Evolutionary conservation across 2,329 filamentous ascomycete species (phyloP).

Genomic region (Trichoderma lentiforme): DNA sequence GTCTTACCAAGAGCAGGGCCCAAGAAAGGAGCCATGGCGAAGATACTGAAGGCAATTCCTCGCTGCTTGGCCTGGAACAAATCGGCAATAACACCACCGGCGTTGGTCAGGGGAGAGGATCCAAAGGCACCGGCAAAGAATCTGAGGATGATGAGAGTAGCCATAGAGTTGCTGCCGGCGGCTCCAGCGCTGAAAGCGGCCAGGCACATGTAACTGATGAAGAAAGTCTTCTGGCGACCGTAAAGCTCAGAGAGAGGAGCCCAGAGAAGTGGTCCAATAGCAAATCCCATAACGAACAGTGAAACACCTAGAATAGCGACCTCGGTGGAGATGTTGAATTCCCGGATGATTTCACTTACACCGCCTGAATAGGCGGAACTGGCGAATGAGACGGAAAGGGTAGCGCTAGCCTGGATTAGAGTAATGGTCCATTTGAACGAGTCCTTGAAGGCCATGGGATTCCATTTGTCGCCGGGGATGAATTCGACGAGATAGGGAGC

Average conservation of each 20-base stretch:
- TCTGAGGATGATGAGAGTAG: constrained; percentile 62
- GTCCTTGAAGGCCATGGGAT: constrained; percentile 59
- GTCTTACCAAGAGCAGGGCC: constrained; percentile 52
- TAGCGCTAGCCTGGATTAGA: constrained; percentile 60
- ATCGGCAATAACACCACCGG: constrained; percentile 62
- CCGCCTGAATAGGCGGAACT: constrained; percentile 66
- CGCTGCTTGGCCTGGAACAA: constrained; percentile 55
- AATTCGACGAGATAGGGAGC: constrained; percentile 68
- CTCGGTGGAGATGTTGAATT: constrained; percentile 51
- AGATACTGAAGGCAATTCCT: constrained; percentile 57
- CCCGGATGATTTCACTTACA: constrained; percentile 48
- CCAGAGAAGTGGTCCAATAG: constrained; percentile 61
- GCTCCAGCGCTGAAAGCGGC: constrained; percentile 60
- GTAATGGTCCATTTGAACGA: constrained; percentile 65
- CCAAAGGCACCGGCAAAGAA: constrained; percentile 65
- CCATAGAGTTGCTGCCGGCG: constrained; percentile 55
- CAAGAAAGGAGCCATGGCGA: constrained; percentile 61
- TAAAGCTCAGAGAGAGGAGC: constrained; percentile 64
- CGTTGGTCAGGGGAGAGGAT: constrained; percentile 60
- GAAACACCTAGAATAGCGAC: constrained; percentile 61
- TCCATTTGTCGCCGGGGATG: constrained; percentile 62
- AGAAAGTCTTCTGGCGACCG: constrained; percentile 58
- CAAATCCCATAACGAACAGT: constrained; percentile 61
- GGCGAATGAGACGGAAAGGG: constrained; percentile 66
- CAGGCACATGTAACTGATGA: constrained; percentile 54